Base-by-base conservation (phyloP, 257 asterid genomes). In the Linaria vulgaris region DNA sequence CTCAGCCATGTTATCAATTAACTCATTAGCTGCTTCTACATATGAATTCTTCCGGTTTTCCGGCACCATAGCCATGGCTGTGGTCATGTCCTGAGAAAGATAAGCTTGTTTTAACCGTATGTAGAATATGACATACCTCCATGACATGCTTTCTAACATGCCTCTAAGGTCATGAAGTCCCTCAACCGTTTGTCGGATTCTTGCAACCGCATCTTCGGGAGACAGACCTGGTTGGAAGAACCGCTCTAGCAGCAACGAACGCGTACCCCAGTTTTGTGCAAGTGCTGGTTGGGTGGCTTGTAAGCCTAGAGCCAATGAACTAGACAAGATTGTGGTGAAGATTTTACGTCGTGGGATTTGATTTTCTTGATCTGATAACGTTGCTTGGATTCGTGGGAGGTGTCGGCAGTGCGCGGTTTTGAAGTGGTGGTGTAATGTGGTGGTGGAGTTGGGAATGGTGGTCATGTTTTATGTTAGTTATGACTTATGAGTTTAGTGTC, bases 81-180 rank as follows among this genome's bases (percentile, higher is more conserved):
- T 70, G 68, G 59, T 57, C 81, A 77, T 65, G 74, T 80, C 83
- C 66, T 74, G 74, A 13, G 78, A 71, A 38, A 90, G 90, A 58
- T 87, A 90, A 0, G 90, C 59, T 5, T 83, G 80, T 41, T 90
- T 90, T 15, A 77, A 66, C 0, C 96, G 78, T 52, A 90, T 80
- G 63, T 85, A 90, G 56, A 82, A 77, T 44, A 85, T 68, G 9
- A 90, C 88, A 70, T 85, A 90, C 80, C 83, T 85, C 97, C 97
- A 90, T 0, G 97, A 87, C 82, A 77, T 80, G 14, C 74, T 72
- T 5, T 90, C 97, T 75, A 90, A 69, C 96, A 90, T 90, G 63
- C 64, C 75, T 72, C 92, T 62, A 22, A 87, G 74, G 61, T 73
- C 81, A 54, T 85, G 95, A 8, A 90, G 85, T 59, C 97, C 95